Base-by-base conservation (phyloP, 768 basidiomycete species). In the Russula abietina region DNA sequence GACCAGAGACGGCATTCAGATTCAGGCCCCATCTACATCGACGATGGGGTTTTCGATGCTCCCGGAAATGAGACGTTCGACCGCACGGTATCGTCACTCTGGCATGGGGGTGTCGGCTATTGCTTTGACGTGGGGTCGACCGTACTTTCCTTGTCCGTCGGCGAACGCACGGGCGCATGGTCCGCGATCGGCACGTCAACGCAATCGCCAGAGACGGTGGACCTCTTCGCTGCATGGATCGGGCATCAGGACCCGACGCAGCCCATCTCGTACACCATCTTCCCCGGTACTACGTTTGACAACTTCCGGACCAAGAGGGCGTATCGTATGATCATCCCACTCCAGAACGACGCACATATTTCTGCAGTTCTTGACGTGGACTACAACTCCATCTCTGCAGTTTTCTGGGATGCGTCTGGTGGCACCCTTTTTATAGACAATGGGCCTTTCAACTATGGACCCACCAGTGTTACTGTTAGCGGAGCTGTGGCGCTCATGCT, bases 91-190 rank as follows among this genome's bases (percentile, higher is more conserved):
- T 68, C 70, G 8, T 76, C 82, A 5, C 73, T 89, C 12, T 88
- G 85, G 83, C 87, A 89, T 68, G 84, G 78, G 48, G 74, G 77
- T 50, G 79, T 86, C n/a, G 88, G 88, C 2, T 89, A 89, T 68
- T 61, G 71, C 8, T 79, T 89, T 67, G 70, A 75, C 22, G 66
- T 67, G n/a, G 46, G n/a, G 3, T 55, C 41, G 22, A 58, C 67
- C 32, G 70, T 69, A 11, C 69, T 79, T 11, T 74, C 78, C 4
- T 70, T 80, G 28, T 74, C 81, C 55, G 75, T 79, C 4, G 83
- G 81, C 3, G 64, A 76, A 43, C 79, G 79, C 63, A 79, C 76
- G 0, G 87, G 87, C 1, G 76, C 80, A 65, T 89, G 88, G 88
- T 73, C 79, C 3, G 46, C 50, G 11, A 66, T 68, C 26, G 86